Evolutionary conservation across 177 flowering plant species (phyloP).

Genomic region (Vitis hybrid): DNA sequence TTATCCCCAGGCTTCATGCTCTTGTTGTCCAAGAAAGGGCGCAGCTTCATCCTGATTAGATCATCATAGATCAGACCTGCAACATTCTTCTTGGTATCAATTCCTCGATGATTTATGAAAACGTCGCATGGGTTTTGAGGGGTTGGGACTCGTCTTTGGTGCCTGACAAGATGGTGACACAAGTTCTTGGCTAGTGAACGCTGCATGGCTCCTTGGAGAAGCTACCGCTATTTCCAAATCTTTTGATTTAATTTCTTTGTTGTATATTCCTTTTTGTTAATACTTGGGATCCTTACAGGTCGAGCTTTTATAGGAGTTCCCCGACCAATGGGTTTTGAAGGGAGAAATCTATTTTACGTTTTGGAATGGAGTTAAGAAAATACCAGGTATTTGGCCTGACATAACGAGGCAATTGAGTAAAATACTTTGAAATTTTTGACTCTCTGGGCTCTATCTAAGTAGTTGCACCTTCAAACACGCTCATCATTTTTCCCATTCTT

Average conservation of each 20-base stretch:
- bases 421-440: too few relatives aligned
- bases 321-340: too few relatives aligned
- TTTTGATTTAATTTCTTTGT: constrained; percentile 3
- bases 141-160: neutral
- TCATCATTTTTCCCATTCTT: too few relatives aligned
- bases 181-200: neutral
- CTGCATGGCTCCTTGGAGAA: constrained; percentile 18
- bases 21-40: constrained; percentile 47
- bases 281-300: too few relatives aligned
- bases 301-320: too few relatives aligned
- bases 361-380: too few relatives aligned
- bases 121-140: constrained; percentile 33
- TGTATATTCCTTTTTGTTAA: constrained; percentile 3
- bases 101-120: constrained; percentile 45
- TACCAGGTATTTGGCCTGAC: too few relatives aligned
- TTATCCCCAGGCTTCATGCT: constrained; percentile 52
- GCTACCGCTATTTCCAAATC: neutral
- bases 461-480: too few relatives aligned
- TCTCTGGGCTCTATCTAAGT: too few relatives aligned
- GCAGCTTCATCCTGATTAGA: constrained; percentile 18
- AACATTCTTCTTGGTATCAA: constrained; percentile 36
- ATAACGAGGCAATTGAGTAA: too few relatives aligned
- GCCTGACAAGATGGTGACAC: neutral
- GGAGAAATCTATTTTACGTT: too few relatives aligned
- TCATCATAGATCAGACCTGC: constrained; percentile 37